phyloP scores from a whole-genome alignment of 148 eudicot species.

The Dianthus caryophyllus region DNA sequence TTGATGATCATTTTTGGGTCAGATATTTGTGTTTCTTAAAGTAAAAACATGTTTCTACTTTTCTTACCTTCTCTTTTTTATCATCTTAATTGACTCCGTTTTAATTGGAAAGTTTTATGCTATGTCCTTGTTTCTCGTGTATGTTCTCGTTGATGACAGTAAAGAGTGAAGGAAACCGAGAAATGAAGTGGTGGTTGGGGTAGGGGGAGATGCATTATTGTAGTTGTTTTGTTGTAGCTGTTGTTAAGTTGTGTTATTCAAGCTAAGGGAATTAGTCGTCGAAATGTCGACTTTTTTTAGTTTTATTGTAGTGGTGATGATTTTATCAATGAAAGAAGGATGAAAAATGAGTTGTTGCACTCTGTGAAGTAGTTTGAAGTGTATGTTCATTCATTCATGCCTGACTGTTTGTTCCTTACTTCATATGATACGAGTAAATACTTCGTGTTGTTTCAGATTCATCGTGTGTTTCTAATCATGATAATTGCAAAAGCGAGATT shows the following conservation, averaged over 20 bases:
- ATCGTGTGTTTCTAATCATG: neutral
- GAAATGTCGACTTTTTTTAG: slow-evolving; percentile 13
- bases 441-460: neutral
- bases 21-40: neutral
- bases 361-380: too few relatives aligned
- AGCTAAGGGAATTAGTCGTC: neutral
- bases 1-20: slow-evolving; percentile 1
- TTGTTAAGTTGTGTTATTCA: slow-evolving; percentile 13
- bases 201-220: neutral
- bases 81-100: neutral
- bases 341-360: neutral
- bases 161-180: neutral
- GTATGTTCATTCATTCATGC: too few relatives aligned
- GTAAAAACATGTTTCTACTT: neutral
- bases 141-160: slow-evolving; percentile 13
- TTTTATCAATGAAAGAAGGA: slow-evolving; percentile 4
- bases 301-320: slow-evolving; percentile 12
- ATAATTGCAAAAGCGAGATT: neutral
- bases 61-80: neutral
- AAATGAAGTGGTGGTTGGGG: neutral
- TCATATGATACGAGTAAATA: neutral
- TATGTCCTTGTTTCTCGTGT: neutral
- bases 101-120: neutral
- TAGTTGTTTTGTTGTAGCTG: slow-evolving; percentile 24
- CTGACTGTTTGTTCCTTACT: neutral